phyloP scores from a whole-genome alignment of 164 flowering plant species.

The Vitis vinifera region ASM3070453v1 NC_081809.1:2479001-2479500 shows the following conservation, averaged over 20 bases:
- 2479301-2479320: constrained; percentile 81
- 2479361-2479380: constrained; percentile 71
- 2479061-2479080: neutral
- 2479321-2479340: constrained; percentile 79
- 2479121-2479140: neutral
- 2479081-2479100: neutral
- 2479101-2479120: neutral
- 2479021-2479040: constrained; percentile 98
- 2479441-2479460: constrained; percentile 51
- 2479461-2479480: constrained; percentile 89
- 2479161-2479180: too few relatives aligned
- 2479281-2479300: constrained; percentile 78
- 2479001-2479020: constrained; percentile 86
- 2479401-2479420: constrained; percentile 85
- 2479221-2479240: neutral
- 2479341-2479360: constrained; percentile 73
- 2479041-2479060: constrained; percentile 55
- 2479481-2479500: constrained; percentile 81
- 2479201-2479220: neutral
- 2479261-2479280: neutral
- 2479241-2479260: neutral
- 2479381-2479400: constrained; percentile 78
- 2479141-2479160: neutral
- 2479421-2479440: constrained; percentile 78
- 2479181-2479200: too few relatives aligned